phyloP scores from a whole-genome alignment of 257 asterid species.

The Solanum ahanhuiri region DNA sequence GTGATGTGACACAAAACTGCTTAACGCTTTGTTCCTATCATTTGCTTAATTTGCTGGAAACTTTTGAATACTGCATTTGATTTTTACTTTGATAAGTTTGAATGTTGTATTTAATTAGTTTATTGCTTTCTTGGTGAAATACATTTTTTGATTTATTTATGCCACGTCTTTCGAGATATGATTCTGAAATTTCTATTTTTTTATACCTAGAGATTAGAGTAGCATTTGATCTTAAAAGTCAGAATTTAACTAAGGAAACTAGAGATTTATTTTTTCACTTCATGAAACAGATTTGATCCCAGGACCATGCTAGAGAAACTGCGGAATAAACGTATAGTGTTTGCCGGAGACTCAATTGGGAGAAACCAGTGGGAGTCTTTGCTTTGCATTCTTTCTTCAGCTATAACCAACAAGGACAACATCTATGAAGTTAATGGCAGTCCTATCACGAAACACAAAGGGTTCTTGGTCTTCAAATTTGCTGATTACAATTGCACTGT shows the following conservation, averaged over 20 bases:
- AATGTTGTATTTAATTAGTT: neutral
- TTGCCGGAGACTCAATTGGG: slow-evolving; percentile 95
- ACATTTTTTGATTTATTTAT: neutral
- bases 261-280: neutral
- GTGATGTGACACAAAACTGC: neutral
- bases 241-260: neutral
- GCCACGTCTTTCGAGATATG: neutral
- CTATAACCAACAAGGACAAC: slow-evolving; percentile 33
- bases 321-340: slow-evolving; percentile 67
- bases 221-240: neutral
- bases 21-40: neutral
- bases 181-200: neutral
- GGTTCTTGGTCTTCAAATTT: slow-evolving; percentile 70
- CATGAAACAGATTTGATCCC: slow-evolving; percentile 56
- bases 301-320: slow-evolving; percentile 63
- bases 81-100: neutral
- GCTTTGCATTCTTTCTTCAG: slow-evolving; percentile 85
- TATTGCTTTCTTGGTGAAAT: neutral
- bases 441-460: slow-evolving; percentile 93
- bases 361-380: slow-evolving; percentile 99
- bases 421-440: slow-evolving; percentile 78
- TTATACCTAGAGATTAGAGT: neutral
- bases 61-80: neutral
- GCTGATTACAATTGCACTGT: slow-evolving; percentile 72
- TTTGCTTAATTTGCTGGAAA: neutral